Base-by-base conservation (phyloP, 192 early-diverging fungal genomes). In the Physocladia obscura region DNA sequence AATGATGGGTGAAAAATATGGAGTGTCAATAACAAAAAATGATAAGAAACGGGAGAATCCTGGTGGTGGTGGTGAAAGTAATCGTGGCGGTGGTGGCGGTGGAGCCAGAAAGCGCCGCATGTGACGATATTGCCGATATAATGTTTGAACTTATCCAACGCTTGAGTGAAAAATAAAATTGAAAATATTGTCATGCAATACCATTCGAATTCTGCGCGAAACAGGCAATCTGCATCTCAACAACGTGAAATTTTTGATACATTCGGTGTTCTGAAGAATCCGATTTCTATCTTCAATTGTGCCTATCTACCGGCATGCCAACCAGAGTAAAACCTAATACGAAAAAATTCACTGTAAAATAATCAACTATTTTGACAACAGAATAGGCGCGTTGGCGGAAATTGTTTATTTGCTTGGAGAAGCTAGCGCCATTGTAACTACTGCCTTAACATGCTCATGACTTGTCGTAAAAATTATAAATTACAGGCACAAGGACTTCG, bases 1-100 rank as follows among this genome's bases (percentile, higher is more conserved):
- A 72, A 74, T 83, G 47, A 74, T 74, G 64, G 79, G 62, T 17
- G 67, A 73, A 26, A 82, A 82, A 69, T 82, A 80, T 48, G 81
- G 81, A 1, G 62, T 52, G 36, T 58, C 30, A 6, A 38, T 79
- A 29, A 49, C 15, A 0, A 62, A 71, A 19, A 63, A 65, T 2
- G 32, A 63, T 15, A 50, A 74, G 27, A 32, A 44, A 26, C 48
- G 68, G 29, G 70, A 36, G 35, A 74, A 50, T 34, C 27, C 29
- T 19, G n/a, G 34, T 3, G 38, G 70, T 27, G 57, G 15, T 22
- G 30, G 35, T 21, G 29, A 21, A 31, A n/a, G n/a, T n/a, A n/a
- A n/a, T n/a, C n/a, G 40, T 13, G 40, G n/a, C 11, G 40, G n/a
- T n/a, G 40, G 11, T 44, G 40, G 40, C 11, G 11, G n/a, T 13